Evolutionary conservation across 2,329 filamentous ascomycete species (phyloP), one percentile per base, ranked within the genome.

Genomic region (Aureobasidium sp.): DNA sequence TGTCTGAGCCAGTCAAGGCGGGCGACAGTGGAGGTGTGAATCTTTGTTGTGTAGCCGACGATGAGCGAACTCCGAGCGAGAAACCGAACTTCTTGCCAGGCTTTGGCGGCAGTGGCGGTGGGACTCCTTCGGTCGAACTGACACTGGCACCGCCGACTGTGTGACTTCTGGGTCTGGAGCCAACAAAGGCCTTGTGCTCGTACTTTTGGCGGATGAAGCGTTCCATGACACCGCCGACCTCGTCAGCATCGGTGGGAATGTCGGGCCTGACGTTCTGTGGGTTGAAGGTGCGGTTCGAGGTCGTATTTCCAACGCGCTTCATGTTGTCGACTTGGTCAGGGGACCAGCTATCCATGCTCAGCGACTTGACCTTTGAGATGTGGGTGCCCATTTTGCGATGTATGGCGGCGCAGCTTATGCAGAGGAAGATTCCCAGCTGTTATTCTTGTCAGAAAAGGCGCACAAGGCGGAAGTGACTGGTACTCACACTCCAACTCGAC

Each of bases 341-440:
- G 53, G 89, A 86, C 94, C 94, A 99, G 67, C 88, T 94, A 76
- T 99, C 94, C 92, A 99, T 97, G 75, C 89, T 97, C 77, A 99
- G 77, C 41, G 92, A 97, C 77, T 99, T 99, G 79, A 99, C 91
- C 75, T 99, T 99, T 67, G 92, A 97, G 65, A 99, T 91, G 75
- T 99, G 94, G 44, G 94, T 97, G 64, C 94, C 94, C 70, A 99
- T 81, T 77, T 97, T 97, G 71, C 94, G 90, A 79, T 99, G 94
- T 71, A 97, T 84, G 60, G 91, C 85, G 59, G 92, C 94, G 80
- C 94, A 99, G 73, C 94, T 90, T 89, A 99, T 95, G 78, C 94
- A 99, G 55, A 99, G 81, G 74, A 99, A 99, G 66, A 97, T 86
- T 63, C 94, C 94, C 76, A 99, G 79, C 90, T 97, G 30, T 53